phyloP scores from a whole-genome alignment of 768 basidiomycete species.

The Candolleomyces eurysporus region DNA sequence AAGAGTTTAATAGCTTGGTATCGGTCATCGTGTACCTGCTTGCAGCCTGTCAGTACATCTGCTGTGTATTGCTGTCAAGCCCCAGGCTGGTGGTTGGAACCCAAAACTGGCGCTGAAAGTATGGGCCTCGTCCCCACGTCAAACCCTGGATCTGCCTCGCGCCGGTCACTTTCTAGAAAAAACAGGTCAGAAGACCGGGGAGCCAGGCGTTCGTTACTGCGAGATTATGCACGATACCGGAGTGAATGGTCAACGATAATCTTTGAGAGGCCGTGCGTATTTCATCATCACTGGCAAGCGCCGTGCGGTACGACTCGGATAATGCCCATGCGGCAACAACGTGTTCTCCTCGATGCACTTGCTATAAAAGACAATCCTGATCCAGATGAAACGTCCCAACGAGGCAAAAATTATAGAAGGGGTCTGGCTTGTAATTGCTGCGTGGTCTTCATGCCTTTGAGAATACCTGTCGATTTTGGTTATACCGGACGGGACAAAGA shows the following conservation, averaged over 20 bases:
- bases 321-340: conserved; percentile 13
- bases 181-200: neutral
- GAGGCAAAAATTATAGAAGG: neutral
- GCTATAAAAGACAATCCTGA: conserved; percentile 2
- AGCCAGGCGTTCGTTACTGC: neutral
- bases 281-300: too few species aligned
- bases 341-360: conserved; percentile 15
- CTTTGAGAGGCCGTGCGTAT: too few species aligned
- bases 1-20: neutral
- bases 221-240: neutral
- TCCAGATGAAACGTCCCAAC: neutral
- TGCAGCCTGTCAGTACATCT: neutral
- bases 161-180: neutral
- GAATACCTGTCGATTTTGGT: neutral
- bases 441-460: conserved; percentile 1
- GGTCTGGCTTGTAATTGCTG: neutral
- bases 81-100: too few species aligned
- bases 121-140: neutral
- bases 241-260: too few species aligned
- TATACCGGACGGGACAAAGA: conserved; percentile 5
- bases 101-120: too few species aligned
- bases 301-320: too few species aligned
- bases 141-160: neutral
- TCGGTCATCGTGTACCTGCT: neutral
- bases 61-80: too few species aligned